These are phyloP conservation scores for Cornus kousa DNA, from an alignment of 148 eudicot genomes.

Conservation along the genomic window DNA sequence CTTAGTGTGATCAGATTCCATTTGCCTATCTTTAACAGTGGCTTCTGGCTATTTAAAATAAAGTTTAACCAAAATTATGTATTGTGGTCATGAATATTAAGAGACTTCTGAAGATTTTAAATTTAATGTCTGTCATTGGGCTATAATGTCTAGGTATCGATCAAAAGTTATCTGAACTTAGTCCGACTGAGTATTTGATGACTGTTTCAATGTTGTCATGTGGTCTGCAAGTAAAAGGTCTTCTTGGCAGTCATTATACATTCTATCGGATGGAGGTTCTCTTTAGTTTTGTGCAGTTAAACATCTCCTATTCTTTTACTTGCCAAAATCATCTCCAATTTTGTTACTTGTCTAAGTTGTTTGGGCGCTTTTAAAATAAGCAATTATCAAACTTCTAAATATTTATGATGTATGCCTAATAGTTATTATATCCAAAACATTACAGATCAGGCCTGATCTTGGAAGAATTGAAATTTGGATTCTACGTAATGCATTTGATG, in stretches of 20 bases:
- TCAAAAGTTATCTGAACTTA: neutral
- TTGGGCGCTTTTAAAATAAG: neutral
- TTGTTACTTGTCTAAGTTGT: neutral
- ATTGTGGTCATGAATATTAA: neutral
- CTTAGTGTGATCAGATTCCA: neutral
- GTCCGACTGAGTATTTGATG: neutral
- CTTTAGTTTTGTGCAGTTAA: neutral
- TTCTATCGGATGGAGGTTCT: neutral
- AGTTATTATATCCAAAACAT: neutral
- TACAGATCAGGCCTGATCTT: conserved; percentile 72
- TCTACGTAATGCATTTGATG: conserved; percentile 91
- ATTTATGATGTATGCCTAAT: neutral
- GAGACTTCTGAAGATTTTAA: neutral
- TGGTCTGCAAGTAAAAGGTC: neutral
- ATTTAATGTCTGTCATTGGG: neutral
- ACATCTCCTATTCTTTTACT: too few relatives aligned
- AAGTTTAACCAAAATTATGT: neutral
- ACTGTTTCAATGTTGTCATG: neutral
- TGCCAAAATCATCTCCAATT: neutral
- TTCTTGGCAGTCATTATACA: neutral
- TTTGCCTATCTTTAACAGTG: neutral
- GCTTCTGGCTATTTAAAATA: neutral
- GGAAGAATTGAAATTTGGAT: conserved; percentile 96
- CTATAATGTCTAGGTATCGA: neutral
- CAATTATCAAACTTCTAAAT: neutral